Percentiles rank a stretch among this genome's conserved stretches.
Evolutionary conservation across 768 basidiomycete species (phyloP).

Genomic region (Candolleomyces eurysporus): DNA sequence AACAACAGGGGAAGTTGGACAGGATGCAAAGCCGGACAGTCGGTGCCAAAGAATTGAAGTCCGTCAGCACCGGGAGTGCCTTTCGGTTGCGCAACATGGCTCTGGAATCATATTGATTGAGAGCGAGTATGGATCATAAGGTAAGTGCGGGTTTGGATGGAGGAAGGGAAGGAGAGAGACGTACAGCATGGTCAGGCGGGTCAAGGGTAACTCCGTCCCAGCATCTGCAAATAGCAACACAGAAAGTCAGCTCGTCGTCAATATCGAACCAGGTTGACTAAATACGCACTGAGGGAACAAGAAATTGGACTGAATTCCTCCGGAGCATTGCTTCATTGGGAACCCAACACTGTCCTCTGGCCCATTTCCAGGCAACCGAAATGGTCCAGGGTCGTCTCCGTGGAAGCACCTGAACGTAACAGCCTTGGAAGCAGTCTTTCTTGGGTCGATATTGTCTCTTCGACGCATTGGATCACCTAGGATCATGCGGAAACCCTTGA

Average conservation of each 20-base stretch:
- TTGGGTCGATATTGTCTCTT: slow-evolving; percentile 2
- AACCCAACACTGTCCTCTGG: slow-evolving; percentile 3
- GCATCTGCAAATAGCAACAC: background rate
- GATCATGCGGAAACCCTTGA: slow-evolving; percentile 4
- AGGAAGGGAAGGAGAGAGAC: background rate
- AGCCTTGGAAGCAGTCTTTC: slow-evolving; percentile 4
- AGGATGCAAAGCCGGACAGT: slow-evolving; percentile 9
- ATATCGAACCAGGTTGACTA: background rate
- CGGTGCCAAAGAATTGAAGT: slow-evolving; percentile 5
- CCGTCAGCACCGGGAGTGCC: background rate
- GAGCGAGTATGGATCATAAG: background rate
- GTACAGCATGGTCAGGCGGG: slow-evolving; percentile 3
- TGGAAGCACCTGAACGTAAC: slow-evolving; percentile 11
- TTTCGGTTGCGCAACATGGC: slow-evolving; percentile 5
- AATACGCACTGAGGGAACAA: slow-evolving; percentile 5
- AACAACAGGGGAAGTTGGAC: slow-evolving; percentile 10
- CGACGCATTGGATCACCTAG: slow-evolving; percentile 7
- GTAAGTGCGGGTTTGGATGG: background rate
- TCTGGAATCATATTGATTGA: background rate
- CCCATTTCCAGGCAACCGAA: slow-evolving; percentile 1
- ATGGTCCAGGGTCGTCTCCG: slow-evolving; percentile 3
- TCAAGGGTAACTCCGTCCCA: slow-evolving; percentile 6
- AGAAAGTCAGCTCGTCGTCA: background rate
- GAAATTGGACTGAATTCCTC: slow-evolving; percentile 4
- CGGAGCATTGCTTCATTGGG: slow-evolving; percentile 1